A percentile compares a stretch with the other conserved stretches of the same genome.
Evolutionary conservation across 2,329 filamentous ascomycete genomes (phyloP).

Genomic region (Pseudocercospora fijiensis): DNA sequence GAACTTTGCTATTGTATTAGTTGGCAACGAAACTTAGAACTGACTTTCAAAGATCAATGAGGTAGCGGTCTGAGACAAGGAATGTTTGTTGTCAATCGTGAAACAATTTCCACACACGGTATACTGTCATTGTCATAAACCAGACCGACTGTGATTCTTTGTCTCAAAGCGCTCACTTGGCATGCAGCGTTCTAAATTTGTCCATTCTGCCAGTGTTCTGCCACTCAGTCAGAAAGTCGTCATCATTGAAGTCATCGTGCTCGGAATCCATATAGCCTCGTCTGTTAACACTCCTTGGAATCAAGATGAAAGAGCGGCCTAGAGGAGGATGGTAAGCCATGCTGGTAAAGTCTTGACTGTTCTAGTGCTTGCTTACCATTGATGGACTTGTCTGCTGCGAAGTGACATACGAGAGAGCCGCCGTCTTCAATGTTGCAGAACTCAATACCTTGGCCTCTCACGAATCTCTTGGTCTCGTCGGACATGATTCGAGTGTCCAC

Average conservation of each 20-base stretch:
- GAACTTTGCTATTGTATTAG: background rate
- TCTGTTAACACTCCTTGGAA: conserved; percentile 17
- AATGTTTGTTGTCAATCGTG: background rate
- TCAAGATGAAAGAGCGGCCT: conserved; percentile 29
- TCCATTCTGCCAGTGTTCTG: conserved; percentile 3
- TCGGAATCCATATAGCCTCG: conserved; percentile 15
- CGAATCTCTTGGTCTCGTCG: conserved; percentile 18
- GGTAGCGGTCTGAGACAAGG: background rate
- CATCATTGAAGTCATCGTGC: conserved; percentile 16
- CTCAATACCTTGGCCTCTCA: conserved; percentile 20
- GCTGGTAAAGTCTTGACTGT: background rate
- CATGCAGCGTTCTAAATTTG: background rate
- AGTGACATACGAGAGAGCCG: conserved; percentile 26
- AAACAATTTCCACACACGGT: background rate
- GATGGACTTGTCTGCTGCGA: conserved; percentile 24
- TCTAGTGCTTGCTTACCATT: background rate
- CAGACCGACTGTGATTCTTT: background rate
- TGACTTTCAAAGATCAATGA: background rate
- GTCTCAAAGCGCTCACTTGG: background rate
- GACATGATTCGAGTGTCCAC: conserved; percentile 31
- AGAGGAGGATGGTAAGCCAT: background rate
- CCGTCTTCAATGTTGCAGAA: conserved; percentile 30
- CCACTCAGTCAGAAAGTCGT: conserved; percentile 10
- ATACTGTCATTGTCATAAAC: background rate
- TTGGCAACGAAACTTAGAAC: background rate